Base-by-base conservation (phyloP, 2,329 filamentous ascomycete genomes). In the Blastomyces emzantsi region DNA sequence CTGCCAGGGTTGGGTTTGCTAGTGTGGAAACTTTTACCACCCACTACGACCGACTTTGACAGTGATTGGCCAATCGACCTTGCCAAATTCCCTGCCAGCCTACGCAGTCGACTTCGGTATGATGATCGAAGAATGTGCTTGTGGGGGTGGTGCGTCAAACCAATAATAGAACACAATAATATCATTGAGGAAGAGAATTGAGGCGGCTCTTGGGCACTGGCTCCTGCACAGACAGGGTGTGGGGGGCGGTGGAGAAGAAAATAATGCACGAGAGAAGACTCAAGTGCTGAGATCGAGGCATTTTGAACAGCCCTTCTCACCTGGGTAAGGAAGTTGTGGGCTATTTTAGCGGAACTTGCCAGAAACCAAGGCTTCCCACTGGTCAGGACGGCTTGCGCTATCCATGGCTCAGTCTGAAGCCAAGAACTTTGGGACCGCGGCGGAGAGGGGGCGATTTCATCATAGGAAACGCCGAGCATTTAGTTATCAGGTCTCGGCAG, bases 311-410 rank as follows among this genome's bases (percentile, higher is more conserved):
- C 19, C 8, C 17, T 30, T n/a, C n/a, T n/a, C n/a, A n/a, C n/a
- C n/a, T n/a, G n/a, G n/a, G n/a, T n/a, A n/a, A n/a, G n/a, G n/a
- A n/a, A n/a, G n/a, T n/a, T n/a, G n/a, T 30, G 25, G 52, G 19
- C 17, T 2, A 25, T 25, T 19, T 13, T 25, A 11, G 33, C 54
- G 54, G 54, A 56, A 39, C 30, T 39, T 33, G 36, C 55, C 55
- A 39, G 39, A 19, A 43, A 36, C 36, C 36, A 41, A 57, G 55
- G 15, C 19, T 57, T 57, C 55, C 55, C 55, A 57, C 55, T 57
- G 33, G 28, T 17, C 28, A 36, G 17, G 15, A 54, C 7, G 17
- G 8, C 5, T 55, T 17, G 15, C 17, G 17, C 30, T 55, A 55
- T 22, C 52, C 30, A 55, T 36, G 52, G 52, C 28, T 36, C 30